Conservation (phyloP, 192 early-diverging fungal species). For the Globomyces pollinis-pini region DNA sequence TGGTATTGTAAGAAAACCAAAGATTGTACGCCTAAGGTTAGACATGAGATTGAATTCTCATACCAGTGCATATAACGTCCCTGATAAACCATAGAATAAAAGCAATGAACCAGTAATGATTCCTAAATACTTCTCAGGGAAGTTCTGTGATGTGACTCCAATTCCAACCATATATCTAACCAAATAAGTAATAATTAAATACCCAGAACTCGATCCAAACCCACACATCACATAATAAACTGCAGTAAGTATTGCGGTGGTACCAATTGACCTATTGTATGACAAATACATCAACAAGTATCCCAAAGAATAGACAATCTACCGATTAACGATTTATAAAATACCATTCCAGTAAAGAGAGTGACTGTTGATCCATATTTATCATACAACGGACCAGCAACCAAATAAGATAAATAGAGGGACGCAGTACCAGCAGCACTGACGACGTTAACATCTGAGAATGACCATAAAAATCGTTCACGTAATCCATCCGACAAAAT, state of each 20-base stretch:
- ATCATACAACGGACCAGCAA: slow-evolving; percentile 30
- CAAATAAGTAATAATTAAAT: no score
- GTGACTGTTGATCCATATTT: slow-evolving; percentile 15
- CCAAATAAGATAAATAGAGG: slow-evolving; percentile 24
- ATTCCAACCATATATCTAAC: slow-evolving; percentile 21
- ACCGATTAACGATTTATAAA: background rate
- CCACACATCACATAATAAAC: slow-evolving; percentile 21
- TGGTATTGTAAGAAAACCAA: slow-evolving; percentile 1
- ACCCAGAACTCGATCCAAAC: background rate
- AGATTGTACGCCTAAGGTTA: background rate
- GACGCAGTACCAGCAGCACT: slow-evolving; percentile 21
- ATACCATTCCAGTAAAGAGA: slow-evolving; percentile 2
- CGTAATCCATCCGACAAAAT: slow-evolving; percentile 13
- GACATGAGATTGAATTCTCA: no score
- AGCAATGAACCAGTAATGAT: slow-evolving; percentile 21
- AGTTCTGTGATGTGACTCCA: slow-evolving; percentile 20
- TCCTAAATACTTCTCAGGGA: slow-evolving; percentile 10
- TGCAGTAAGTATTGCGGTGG: slow-evolving; percentile 5
- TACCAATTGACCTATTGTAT: no score
- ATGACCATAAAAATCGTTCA: background rate
- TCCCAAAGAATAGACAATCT: background rate
- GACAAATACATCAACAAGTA: no score
- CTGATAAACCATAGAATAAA: slow-evolving; percentile 27
- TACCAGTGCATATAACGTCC: slow-evolving; percentile 21
- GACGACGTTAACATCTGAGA: slow-evolving; percentile 21